Conservation (phyloP, 805 yeast genomes). For the Kodamaea sagamina region DNA sequence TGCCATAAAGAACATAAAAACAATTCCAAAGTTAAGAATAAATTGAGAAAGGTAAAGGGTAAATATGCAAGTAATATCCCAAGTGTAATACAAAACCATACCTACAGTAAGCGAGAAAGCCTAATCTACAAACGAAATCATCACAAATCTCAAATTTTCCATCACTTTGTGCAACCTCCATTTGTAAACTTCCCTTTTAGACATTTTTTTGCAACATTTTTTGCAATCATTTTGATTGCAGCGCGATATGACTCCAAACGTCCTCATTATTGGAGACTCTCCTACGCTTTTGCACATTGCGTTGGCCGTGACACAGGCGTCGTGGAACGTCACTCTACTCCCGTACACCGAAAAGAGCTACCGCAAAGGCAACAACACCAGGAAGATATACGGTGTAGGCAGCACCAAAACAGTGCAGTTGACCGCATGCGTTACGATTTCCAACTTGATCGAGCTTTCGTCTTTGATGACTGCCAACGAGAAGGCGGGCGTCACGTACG, state of each 20-base stretch:
- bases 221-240: too few species aligned
- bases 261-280: conserved; percentile 21
- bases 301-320: conserved; percentile 15
- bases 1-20: too few species aligned
- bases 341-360: conserved; percentile 11
- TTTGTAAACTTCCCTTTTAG: too few species aligned
- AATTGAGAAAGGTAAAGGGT: too few species aligned
- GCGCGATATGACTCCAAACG: neutral
- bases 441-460: conserved; percentile 12
- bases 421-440: conserved; percentile 1
- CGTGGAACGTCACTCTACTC: conserved; percentile 18
- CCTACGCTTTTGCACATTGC: conserved; percentile 18
- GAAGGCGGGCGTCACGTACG: neutral
- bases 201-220: too few species aligned
- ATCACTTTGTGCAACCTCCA: too few species aligned
- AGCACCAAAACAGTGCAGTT: conserved; percentile 1
- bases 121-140: too few species aligned
- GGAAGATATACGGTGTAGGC: neutral
- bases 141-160: too few species aligned
- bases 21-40: too few species aligned
- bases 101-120: too few species aligned
- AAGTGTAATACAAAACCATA: too few species aligned
- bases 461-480: neutral
- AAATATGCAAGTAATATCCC: too few species aligned
- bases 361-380: neutral